Conservation (phyloP, 139 green algal species). For the Chlorella sp. region DNA sequence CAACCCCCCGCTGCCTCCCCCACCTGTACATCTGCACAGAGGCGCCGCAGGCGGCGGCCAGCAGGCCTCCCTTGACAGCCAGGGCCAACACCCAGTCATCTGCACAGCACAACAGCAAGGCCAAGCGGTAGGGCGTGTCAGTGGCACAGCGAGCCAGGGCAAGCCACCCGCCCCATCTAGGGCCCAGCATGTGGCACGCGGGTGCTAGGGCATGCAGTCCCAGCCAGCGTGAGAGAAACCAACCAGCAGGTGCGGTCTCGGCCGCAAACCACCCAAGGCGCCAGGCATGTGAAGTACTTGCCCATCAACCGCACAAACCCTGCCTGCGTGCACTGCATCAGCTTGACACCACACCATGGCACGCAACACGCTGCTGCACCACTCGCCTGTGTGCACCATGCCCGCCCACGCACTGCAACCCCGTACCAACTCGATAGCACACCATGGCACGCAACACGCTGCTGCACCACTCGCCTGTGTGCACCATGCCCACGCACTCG, state of each 20-base stretch:
- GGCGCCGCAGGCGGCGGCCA: neutral
- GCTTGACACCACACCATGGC: neutral
- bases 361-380: neutral
- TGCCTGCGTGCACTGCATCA: too few species aligned
- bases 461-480: slow-evolving; percentile 9
- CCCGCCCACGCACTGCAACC: too few species aligned
- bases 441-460: neutral
- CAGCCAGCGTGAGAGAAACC: too few species aligned
- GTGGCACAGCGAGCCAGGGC: neutral
- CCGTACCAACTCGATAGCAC: too few species aligned
- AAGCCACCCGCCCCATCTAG: too few species aligned
- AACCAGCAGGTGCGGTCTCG: too few species aligned
- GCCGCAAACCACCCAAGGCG: too few species aligned
- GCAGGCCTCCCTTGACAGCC: neutral
- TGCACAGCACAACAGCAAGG: neutral
- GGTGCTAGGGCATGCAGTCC: too few species aligned
- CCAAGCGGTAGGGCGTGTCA: neutral
- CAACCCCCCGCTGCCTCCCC: neutral
- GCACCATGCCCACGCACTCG: slow-evolving; percentile 36
- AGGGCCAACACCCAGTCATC: slow-evolving; percentile 71
- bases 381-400: neutral
- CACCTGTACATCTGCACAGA: neutral
- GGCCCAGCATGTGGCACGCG: too few species aligned
- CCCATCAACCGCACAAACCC: too few species aligned
- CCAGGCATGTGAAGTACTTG: too few species aligned